Evolutionary conservation across 352 stramenopile species (phyloP), one percentile per base, ranked within the genome.

Genomic region (Pythium scleroteichum): DNA sequence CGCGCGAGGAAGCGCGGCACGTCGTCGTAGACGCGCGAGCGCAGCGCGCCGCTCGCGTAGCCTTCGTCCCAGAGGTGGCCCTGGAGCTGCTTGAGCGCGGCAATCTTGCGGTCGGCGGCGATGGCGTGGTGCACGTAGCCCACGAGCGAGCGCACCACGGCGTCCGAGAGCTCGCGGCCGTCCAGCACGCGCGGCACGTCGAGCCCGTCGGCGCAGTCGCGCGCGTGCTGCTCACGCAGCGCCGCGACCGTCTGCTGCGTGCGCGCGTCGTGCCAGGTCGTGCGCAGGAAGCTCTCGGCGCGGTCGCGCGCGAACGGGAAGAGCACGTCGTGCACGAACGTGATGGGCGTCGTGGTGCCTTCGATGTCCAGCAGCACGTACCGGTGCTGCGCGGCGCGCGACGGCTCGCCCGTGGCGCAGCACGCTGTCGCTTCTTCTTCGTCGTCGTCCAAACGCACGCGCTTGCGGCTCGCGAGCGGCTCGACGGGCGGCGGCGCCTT

Each of bases 351-450:
- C 12, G 93, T 98, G 13, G 92, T 98, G 23, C 96, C 96, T 77
- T 99, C 96, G 68, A 99, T 98, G 68, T 99, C 96, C 39, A 98
- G 68, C 54, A 99, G 64, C 38, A 99, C 75, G 66, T 96, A 87
- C 67, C 97, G 96, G 64, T 90, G 73, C 73, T 96, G 81, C 57
- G 87, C 71, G 0, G 89, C 87, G 53, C 81, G 16, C 26, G 55
- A 41, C 58, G 24, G 29, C 29, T 46, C 40, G 1, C 19, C n/a
- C 16, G 35, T 52, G 13, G 19, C 27, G 33, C 62, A 69, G 61
- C 61, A 68, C 55, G n/a, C 23, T 19, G 20, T 13, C 32, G 24
- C 13, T 57, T 41, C 48, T 17, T 41, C n/a, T n/a, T 23, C 23
- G 2, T 27, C 35, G 12, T 22, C 53, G 16, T 27, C 45, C 23